phyloP scores from a whole-genome alignment of 139 green algal species.

The Zygnema circumcarinatum region DNA sequence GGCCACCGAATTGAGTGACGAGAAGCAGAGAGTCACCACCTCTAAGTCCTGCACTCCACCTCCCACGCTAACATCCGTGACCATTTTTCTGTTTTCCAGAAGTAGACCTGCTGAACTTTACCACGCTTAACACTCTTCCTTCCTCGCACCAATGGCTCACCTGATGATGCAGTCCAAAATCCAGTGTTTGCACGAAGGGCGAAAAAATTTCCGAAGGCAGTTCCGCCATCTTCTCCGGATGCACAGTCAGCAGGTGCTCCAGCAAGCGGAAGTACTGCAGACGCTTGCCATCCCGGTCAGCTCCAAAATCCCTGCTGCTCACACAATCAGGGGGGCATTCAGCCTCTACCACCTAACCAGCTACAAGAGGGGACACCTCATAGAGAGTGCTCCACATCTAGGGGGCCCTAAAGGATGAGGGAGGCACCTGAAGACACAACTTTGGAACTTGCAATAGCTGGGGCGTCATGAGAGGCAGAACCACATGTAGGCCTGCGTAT shows the following conservation, averaged over 20 bases:
- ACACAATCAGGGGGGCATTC: background rate
- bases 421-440: slow-evolving; percentile 65
- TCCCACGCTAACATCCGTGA: no score
- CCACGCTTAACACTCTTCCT: background rate
- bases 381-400: background rate
- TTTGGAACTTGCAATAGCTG: slow-evolving; percentile 85
- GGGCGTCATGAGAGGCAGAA: slow-evolving; percentile 79
- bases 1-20: slow-evolving; percentile 14
- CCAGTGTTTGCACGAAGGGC: slow-evolving; percentile 69
- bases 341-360: background rate
- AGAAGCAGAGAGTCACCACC: slow-evolving; percentile 27
- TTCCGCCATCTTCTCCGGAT: slow-evolving; percentile 73
- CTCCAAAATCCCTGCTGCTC: background rate
- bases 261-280: slow-evolving; percentile 80
- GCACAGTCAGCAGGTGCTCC: slow-evolving; percentile 79
- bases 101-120: background rate
- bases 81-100: no score
- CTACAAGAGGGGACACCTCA: background rate
- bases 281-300: background rate
- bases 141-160: background rate
- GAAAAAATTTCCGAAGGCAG: slow-evolving; percentile 66
- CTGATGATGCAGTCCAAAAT: slow-evolving; percentile 64
- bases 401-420: no score
- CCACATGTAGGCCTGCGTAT: slow-evolving; percentile 71
- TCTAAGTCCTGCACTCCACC: slow-evolving; percentile 16